These are phyloP conservation scores for Calonectria leucothoes DNA, from an alignment of 2,329 filamentous ascomycete species.

Conservation along the genomic window DNA sequence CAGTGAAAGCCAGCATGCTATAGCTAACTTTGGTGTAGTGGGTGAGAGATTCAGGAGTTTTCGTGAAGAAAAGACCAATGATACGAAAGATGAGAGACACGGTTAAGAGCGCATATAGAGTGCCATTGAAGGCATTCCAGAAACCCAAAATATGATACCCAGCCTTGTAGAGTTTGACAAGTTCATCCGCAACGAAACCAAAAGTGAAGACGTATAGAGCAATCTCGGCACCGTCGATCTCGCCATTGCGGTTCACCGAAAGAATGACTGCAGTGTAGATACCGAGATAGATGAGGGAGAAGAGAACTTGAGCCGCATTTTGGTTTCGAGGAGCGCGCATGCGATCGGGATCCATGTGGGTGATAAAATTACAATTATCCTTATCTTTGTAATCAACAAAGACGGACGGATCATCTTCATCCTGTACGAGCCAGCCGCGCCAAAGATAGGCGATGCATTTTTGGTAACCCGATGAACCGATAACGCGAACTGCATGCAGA, in stretches of 20 bases:
- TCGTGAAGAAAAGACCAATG: slow-evolving; percentile 75
- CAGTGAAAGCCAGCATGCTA: slow-evolving; percentile 92
- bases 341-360: slow-evolving; percentile 91
- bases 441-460: slow-evolving; percentile 95
- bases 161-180: slow-evolving; percentile 92
- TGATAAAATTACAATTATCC: slow-evolving; percentile 80
- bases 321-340: slow-evolving; percentile 95
- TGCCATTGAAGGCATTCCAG: slow-evolving; percentile 95
- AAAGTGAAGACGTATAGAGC: slow-evolving; percentile 91
- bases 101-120: slow-evolving; percentile 82
- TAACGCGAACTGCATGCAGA: slow-evolving; percentile 87
- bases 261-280: slow-evolving; percentile 95
- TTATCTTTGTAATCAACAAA: slow-evolving; percentile 91
- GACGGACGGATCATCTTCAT: slow-evolving; percentile 87
- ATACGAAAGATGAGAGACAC: slow-evolving; percentile 84
- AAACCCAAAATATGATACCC: slow-evolving; percentile 92
- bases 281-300: slow-evolving; percentile 84
- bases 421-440: slow-evolving; percentile 97
- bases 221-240: slow-evolving; percentile 85
- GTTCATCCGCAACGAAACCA: slow-evolving; percentile 90
- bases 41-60: slow-evolving; percentile 57
- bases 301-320: slow-evolving; percentile 86
- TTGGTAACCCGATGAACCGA: slow-evolving; percentile 93
- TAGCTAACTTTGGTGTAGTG: slow-evolving; percentile 86
- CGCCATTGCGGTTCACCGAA: slow-evolving; percentile 86